Evolutionary conservation across 495 filamentous ascomycete genomes (phyloP).

Genomic region (Hypoxylon lenormandii): DNA sequence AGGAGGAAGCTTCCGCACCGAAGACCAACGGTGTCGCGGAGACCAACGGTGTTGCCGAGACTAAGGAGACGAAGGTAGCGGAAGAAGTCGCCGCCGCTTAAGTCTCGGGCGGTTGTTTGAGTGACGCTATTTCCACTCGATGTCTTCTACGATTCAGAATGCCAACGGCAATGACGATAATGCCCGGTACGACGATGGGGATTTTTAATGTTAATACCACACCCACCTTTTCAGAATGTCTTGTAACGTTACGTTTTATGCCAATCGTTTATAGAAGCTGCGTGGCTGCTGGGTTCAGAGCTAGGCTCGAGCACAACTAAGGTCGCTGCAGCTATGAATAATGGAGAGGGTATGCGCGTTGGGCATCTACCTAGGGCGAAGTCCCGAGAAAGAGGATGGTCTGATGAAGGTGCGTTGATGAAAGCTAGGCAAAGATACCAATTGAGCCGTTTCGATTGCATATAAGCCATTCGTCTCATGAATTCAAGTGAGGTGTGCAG

Average conservation of each 20-base stretch:
- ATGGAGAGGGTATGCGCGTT: neutral
- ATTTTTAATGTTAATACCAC: conserved; percentile 38
- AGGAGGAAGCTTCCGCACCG: conserved; percentile 26
- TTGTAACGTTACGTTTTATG: conserved; percentile 22
- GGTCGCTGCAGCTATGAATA: conserved; percentile 19
- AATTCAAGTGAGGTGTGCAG: neutral
- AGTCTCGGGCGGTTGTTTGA: neutral
- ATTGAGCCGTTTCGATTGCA: conserved; percentile 19
- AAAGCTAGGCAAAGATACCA: conserved; percentile 11
- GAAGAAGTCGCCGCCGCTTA: conserved; percentile 32
- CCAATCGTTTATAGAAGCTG: conserved; percentile 24
- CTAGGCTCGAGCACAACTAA: conserved; percentile 4
- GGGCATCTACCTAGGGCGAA: conserved; percentile 3
- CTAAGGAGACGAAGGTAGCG: conserved; percentile 15
- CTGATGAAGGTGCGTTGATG: conserved; percentile 18
- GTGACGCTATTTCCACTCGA: conserved; percentile 2
- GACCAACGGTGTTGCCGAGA: conserved; percentile 32
- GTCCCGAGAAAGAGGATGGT: neutral
- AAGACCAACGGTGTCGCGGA: conserved; percentile 13
- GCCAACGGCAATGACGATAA: conserved; percentile 27
- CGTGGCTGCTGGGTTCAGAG: conserved; percentile 5
- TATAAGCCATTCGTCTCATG: neutral
- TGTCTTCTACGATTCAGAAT: conserved; percentile 6
- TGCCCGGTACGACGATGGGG: conserved; percentile 31
- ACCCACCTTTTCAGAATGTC: conserved; percentile 27